Evolutionary conservation across 257 asterid species (phyloP).

Genomic region (Henckelia pumila): DNA sequence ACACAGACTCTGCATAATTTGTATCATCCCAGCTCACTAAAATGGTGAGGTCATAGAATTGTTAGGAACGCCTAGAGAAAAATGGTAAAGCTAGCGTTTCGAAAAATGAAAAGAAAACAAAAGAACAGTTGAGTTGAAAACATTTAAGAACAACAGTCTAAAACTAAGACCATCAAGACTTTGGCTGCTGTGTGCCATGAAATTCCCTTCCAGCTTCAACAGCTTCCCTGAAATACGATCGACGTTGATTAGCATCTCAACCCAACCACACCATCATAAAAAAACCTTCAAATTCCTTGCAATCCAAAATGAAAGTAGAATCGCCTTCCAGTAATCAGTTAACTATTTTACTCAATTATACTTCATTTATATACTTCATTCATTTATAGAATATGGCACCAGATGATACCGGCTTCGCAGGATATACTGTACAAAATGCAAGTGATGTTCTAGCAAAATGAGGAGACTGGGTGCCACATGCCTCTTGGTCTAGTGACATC

Average conservation of each 20-base stretch:
- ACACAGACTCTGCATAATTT: too few relatives aligned
- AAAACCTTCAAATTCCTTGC: background rate
- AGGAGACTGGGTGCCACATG: too few relatives aligned
- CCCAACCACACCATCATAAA: background rate
- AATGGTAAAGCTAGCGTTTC: background rate
- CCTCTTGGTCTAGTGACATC: too few relatives aligned
- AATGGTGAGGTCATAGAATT: too few relatives aligned
- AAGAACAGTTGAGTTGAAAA: too few relatives aligned
- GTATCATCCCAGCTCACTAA: too few relatives aligned
- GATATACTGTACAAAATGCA: too few relatives aligned
- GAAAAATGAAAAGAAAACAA: too few relatives aligned
- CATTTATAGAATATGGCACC: background rate
- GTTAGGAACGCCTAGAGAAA: background rate
- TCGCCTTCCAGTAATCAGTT: background rate
- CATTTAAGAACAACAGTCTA: background rate
- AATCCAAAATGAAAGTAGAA: too few relatives aligned
- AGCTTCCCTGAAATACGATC: constrained; percentile 66
- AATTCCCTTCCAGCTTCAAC: constrained; percentile 77
- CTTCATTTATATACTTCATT: background rate
- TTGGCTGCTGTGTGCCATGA: constrained; percentile 37
- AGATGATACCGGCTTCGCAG: too few relatives aligned
- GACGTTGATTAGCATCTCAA: constrained; percentile 4
- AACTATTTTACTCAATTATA: background rate
- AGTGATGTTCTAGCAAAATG: too few relatives aligned
- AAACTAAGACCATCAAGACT: constrained; percentile 25